Evolutionary conservation across 2,329 filamentous ascomycete genomes (phyloP), one percentile per base, ranked within the genome.

Genomic region (Ophidiomyces ophidiicola): DNA sequence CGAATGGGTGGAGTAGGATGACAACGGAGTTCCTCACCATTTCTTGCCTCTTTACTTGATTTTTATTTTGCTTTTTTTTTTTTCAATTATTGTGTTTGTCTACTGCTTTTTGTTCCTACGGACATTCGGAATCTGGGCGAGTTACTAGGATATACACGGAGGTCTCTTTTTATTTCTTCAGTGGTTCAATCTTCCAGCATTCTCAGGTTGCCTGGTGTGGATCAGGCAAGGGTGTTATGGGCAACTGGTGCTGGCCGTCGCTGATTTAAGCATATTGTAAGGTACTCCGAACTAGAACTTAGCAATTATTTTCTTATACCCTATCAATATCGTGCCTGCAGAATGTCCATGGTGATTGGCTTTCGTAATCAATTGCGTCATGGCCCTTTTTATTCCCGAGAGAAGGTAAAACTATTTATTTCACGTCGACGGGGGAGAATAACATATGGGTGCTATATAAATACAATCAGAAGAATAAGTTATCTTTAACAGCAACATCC

Each of bases 221-320:
- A 19, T n/a, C 8, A 11, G 6, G 31, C 3, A 4, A n/a, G 32
- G 19, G 24, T 21, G 24, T 25, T 4, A 24, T 21, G 20, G 10
- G 15, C 25, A 32, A 38, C 19, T 6, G 28, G 26, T 38, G 36
- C 36, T 38, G 26, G 36, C 24, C 20, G 32, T 38, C 36, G 26
- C 26, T n/a, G 36, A 21, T 38, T 29, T 17, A 20, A 7, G 12
- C 10, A 34, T 30, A 30, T 18, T 21, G 17, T 37, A 37, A n/a
- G 35, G 17, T 30, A 21, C 25, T 18, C 25, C 15, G 25, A 14
- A 28, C 11, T n/a, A n/a, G 14, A 8, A 28, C 11, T 28, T 28
- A n/a, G 4, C 11, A 28, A 28, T 14, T 28, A 4, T n/a, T 28
- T 28, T 28, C 11, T n/a, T 28, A 28, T 28, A 10, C 25, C 25